Conservation (phyloP, 306 rosid genomes). For the Gastrolobium bilobum region DNA sequence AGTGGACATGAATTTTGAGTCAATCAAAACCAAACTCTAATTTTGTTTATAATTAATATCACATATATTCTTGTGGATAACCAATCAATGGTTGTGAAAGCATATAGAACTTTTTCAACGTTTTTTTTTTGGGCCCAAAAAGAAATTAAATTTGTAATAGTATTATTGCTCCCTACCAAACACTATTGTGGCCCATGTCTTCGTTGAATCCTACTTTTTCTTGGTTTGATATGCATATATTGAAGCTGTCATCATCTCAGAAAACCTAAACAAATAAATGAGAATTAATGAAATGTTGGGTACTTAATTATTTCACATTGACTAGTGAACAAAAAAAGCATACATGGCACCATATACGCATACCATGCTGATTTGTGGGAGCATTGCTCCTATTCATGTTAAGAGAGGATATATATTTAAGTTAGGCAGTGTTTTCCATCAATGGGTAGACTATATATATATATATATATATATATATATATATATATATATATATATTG, state of each 20-base stretch:
- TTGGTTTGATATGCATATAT: conserved; percentile 42
- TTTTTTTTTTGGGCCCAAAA: neutral
- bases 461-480: no score
- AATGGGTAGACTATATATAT: neutral
- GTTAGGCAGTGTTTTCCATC: conserved; percentile 54
- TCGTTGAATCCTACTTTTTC: neutral
- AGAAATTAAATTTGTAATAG: neutral
- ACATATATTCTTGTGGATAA: conserved; percentile 44
- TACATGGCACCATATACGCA: conserved; percentile 32
- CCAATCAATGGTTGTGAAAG: conserved; percentile 45
- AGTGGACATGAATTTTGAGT: conserved; percentile 35
- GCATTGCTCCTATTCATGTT: conserved; percentile 7
- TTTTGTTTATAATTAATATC: neutral
- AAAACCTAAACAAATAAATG: conserved; percentile 37
- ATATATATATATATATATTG: no score
- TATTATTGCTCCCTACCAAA: conserved; percentile 41
- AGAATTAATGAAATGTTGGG: conserved; percentile 32
- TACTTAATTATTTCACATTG: neutral
- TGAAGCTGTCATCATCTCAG: conserved; percentile 20
- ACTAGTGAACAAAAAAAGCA: conserved; percentile 20
- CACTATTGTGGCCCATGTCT: neutral
- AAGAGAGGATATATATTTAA: conserved; percentile 4
- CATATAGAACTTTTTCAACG: neutral
- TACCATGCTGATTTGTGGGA: conserved; percentile 38
- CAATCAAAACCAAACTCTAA: neutral